Conservation (phyloP, 139 green algal genomes). For the Nannochloris sp. region DNA sequence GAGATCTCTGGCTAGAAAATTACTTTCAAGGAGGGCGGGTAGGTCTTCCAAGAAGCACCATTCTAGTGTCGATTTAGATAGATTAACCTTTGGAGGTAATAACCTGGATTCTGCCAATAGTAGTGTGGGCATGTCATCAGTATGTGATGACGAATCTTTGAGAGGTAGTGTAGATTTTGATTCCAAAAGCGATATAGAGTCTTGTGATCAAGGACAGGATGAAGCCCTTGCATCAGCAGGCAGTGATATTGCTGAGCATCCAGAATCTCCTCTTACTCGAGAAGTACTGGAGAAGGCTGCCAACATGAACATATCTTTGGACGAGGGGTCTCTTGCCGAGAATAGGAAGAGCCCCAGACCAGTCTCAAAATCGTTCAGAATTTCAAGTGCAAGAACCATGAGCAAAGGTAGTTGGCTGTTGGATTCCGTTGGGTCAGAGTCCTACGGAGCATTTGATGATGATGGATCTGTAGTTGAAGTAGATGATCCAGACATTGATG, state of each 20-base stretch:
- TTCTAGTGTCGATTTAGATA: slow-evolving; percentile 3
- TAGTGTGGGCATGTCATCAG: neutral
- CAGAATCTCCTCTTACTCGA: neutral
- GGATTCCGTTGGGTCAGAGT: neutral
- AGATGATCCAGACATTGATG: slow-evolving; percentile 1
- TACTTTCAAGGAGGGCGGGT: slow-evolving; percentile 7
- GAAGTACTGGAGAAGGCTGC: slow-evolving; percentile 1
- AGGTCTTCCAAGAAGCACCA: slow-evolving; percentile 3
- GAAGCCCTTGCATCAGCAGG: slow-evolving; percentile 15
- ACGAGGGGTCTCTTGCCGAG: neutral
- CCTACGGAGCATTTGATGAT: neutral
- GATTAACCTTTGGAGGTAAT: slow-evolving; percentile 23
- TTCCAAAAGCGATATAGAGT: no score
- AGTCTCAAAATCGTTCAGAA: neutral
- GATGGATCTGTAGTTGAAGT: neutral
- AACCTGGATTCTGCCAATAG: neutral
- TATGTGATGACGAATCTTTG: neutral
- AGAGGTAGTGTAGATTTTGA: no score
- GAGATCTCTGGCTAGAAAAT: slow-evolving; percentile 18
- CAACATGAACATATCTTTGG: neutral
- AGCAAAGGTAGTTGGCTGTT: neutral
- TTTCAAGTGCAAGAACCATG: neutral
- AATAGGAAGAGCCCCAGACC: neutral
- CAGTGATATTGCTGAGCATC: neutral
- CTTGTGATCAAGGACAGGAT: slow-evolving; percentile 14